Evolutionary conservation across 306 rosid genomes (phyloP), one percentile per base, ranked within the genome.

Genomic region (Pterocarpus santalinus): DNA sequence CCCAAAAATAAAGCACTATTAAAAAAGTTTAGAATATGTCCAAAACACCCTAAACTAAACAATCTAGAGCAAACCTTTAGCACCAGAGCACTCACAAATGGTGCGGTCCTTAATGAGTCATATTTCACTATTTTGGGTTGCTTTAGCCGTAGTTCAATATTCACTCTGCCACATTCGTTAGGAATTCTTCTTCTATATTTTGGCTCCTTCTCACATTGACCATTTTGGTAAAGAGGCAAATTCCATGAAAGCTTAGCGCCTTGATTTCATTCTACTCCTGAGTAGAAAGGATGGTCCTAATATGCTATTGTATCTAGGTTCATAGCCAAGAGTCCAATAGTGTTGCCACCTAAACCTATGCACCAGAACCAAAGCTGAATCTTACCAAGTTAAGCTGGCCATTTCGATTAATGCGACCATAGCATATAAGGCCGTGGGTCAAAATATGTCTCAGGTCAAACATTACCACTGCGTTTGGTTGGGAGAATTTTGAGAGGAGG

Each of bases 161-260:
- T n/a, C 53, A 73, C 4, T 58, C 75, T 64, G 4, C 30, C 16
- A 17, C 63, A 74, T 75, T 68, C 22, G 33, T 62, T 62, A 79
- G 62, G 60, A 74, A 61, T 34, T 32, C 46, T 34, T 32, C 46
- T 80, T 75, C 47, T 75, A 5, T 76, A 22, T 79, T 84, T 73
- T 73, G 73, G 35, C 56, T 49, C 5, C 10, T 2, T 13, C 16
- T 49, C 5, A 78, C 30, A 70, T n/a, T 6, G 4, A 28, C 66
- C 75, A 46, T 55, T 78, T 78, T 41, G 57, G 61, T 66, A 56
- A 39, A 65, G 39, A 65, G 67, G 44, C 79, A 52, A 77, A 70
- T 60, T 41, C 83, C 33, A 84, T 14, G 78, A 33, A 67, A 75
- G 46, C 66, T 78, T 79, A 66, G 83, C n/a, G 16, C 84, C 81